Conservation (phyloP, 306 rosid genomes). For the Cucurbita moschata region DNA sequence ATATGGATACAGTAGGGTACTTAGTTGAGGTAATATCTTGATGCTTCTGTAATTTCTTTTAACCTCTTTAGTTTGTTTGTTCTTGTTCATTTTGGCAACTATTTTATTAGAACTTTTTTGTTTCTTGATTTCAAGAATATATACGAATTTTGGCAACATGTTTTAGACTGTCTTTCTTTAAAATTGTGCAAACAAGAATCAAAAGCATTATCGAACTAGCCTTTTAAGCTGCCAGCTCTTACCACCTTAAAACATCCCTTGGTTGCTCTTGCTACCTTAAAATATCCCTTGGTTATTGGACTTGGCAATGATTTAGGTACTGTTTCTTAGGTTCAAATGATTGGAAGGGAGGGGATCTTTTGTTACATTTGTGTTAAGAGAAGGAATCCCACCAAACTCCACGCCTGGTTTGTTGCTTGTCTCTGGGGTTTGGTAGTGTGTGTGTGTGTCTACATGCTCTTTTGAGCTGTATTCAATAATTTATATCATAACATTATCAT, state of each 20-base stretch:
- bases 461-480: background rate
- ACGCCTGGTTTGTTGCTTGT: background rate
- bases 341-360: slow-evolving; percentile 1
- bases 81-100: background rate
- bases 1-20: background rate
- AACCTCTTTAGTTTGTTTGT: background rate
- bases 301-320: background rate
- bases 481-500: background rate
- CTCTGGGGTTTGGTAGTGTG: background rate
- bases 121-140: background rate
- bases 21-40: background rate
- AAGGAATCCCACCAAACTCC: background rate
- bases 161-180: background rate
- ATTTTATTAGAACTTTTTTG: background rate
- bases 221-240: background rate
- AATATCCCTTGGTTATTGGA: background rate
- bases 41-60: background rate
- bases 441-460: background rate
- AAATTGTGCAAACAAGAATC: background rate
- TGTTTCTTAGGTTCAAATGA: background rate
- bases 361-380: background rate
- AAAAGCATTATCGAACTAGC: background rate
- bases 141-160: background rate
- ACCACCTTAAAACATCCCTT: background rate
- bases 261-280: background rate